phyloP scores from a whole-genome alignment of 768 basidiomycete genomes.

The Cubamyces sp. region DNA sequence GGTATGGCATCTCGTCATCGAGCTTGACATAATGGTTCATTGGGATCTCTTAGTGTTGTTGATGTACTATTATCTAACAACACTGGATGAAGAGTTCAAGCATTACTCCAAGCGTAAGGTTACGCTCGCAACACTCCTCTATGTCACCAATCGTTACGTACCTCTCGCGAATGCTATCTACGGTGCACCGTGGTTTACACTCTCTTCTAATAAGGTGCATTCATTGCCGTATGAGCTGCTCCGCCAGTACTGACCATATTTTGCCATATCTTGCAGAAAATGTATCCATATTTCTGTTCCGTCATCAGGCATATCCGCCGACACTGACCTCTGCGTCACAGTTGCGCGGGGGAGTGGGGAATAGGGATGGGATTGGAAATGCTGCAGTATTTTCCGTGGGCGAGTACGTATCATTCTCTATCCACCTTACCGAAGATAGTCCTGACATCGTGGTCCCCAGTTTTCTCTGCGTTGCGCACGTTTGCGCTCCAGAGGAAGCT shows the following conservation, averaged over 20 bases:
- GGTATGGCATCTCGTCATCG: too few relatives aligned
- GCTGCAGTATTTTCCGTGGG: not conserved
- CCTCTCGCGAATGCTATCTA: not conserved
- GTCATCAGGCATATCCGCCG: too few relatives aligned
- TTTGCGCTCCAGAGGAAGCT: not conserved
- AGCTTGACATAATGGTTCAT: not conserved
- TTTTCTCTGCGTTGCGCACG: not conserved
- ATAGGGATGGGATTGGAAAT: not conserved
- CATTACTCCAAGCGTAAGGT: not conserved
- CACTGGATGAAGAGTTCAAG: not conserved
- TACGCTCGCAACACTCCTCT: not conserved
- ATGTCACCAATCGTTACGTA: not conserved
- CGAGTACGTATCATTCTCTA: not conserved
- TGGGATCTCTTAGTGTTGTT: not conserved
- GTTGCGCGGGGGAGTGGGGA: not conserved
- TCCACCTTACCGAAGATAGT: too few relatives aligned
- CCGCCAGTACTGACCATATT: too few relatives aligned
- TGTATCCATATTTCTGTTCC: too few relatives aligned
- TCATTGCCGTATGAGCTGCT: not conserved
- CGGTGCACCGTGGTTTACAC: not conserved
- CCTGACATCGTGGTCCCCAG: not conserved
- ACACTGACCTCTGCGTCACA: not conserved
- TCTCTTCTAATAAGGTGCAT: not conserved
- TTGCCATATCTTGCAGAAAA: too few relatives aligned
- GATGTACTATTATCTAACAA: not conserved